Evolutionary conservation across 495 filamentous ascomycete species (phyloP), one percentile per base, ranked within the genome.

Genomic region (Aspergillus coremiiformis): DNA sequence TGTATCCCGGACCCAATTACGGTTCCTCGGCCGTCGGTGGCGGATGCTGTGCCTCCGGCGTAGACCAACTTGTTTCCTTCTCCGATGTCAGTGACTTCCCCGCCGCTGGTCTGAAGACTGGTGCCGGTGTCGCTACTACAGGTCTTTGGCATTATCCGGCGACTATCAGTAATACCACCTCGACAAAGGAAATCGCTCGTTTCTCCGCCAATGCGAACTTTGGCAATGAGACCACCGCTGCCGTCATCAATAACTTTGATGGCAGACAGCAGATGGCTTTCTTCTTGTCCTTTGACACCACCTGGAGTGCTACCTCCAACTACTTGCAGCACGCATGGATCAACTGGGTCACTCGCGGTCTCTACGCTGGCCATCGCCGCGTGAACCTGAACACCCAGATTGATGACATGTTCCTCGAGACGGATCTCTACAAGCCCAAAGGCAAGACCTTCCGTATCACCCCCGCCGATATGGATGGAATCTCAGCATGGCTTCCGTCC

Each of bases 301-400:
- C 71, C 48, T 84, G 81, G 80, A 74, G 75, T 52, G 59, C 68
- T 12, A 71, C 78, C 8, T 78, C 74, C 57, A 82, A 71, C 57
- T 78, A 69, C 51, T 61, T 84, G 52, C 78, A 81, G 62, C 81
- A 84, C 63, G 76, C 77, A n/a, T 83, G 77, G 76, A 82, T 84
- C 52, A 74, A 76, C 55, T 84, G 79, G 79, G 60, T 81, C 10
- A 82, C 78, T 14, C 70, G 78, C 30, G 81, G 81, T 30, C 54
- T 82, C 3, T 77, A 79, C 53, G 67, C 77, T 11, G 78, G 77
- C 23, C 75, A 77, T 51, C 77, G 81, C 42, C 73, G 80, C 42
- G 66, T 78, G 48, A 74, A 79, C 55, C 57, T 83, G 39, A 76
- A 70, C 60, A 81, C 81, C n/a, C 81, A 84, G 64, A 79, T 84